Evolutionary conservation across 257 asterid genomes (phyloP), one percentile per base, ranked within the genome.

Genomic region (Cynanchum wilfordii): DNA sequence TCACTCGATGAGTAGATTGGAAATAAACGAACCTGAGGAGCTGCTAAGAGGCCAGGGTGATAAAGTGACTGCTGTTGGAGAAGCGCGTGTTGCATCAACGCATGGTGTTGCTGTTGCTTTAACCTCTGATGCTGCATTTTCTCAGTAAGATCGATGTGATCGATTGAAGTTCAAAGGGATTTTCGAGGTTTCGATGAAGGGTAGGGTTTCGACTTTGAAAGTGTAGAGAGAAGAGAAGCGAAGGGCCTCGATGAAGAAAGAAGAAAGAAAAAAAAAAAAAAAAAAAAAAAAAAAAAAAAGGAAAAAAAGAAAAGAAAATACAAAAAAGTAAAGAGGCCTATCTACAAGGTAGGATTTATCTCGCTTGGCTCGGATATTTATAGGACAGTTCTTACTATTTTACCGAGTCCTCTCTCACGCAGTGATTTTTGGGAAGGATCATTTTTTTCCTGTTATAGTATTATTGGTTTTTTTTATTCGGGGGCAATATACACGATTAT

Each of bases 41-140:
- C 86, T 82, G 97, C 96, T 88, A 93, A 74, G 66, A 93, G 88
- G 68, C 93, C 98, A 24, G 96, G 97, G 71, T 90, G 97, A 67
- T 93, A 90, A 44, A 93, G 89, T 66, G 97, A 82, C 83, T 87
- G 98, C 65, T 93, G 98, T 69, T 90, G 97, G 57, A 93, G 89
- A 75, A 93, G 88, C 76, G 96, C 98, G 79, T 93, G 98, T 79
- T 90, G 98, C 95, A 93, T 90, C 91, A 93, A 74, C 65, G 96
- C 97, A 77, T 86, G 92, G 6, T 90, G 98, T 10, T 90, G 97
- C 65, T 93, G 97, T 75, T 85, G 96, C 84, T 90, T 89, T 74
- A 93, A 66, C 80, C 97, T 86, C 83, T 88, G 95, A 73, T 93
- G 86, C 88, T 87, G 95, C 98, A 92, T 92, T 83, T 79, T 82